Base-by-base conservation (phyloP, 176 grass and related monocot genomes). In the Zea mays region DNA sequence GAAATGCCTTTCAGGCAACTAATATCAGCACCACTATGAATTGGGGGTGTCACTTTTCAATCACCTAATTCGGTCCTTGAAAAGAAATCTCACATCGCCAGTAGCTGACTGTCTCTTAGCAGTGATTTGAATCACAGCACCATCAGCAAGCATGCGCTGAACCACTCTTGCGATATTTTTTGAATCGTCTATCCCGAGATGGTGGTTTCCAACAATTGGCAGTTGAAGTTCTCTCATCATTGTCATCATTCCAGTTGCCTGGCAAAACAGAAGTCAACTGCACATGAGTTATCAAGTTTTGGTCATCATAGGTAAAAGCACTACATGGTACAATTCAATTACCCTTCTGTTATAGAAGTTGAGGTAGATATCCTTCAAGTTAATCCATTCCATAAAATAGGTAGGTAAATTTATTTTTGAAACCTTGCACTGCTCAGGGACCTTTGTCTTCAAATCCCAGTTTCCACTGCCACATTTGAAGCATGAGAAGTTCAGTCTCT, bases 381-480 rank as follows among this genome's bases (percentile, higher is more conserved):
- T 97, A 57, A 97, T 92, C 89, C 87, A 97, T 64, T 97, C 89
- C 91, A 86, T 92, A 73, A 97, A 92, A 72, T 92, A 97, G 84
- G 82, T 48, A 63, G 91, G 89, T 55, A 89, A 70, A 45, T 93
- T 94, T 65, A 97, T 74, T 79, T 88, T 88, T 72, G 86, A 93
- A 92, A 88, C 79, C 68, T 75, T 85, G 82, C 94, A 94, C 45
- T 97, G 91, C 77, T 97, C 89, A 70, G 91, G 94, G 65, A 97
- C 61, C 76, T 97, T 97, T 9, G 89, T 97, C 88, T 97, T 97
- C 84, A 97, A 66, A 91, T 97, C 94, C 91, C 87, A 94, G 79
- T 97, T 93, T 16, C 94, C 94, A 86, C 94, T 94, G 69, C 57
- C 38, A 86, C 68, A 81, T 79, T 65, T 70, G 39, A 11, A 76